A percentile compares a stretch with the other conserved stretches of the same genome.
Conservation (phyloP, 441 rosid species). For the Gossypium gossypioides region DNA sequence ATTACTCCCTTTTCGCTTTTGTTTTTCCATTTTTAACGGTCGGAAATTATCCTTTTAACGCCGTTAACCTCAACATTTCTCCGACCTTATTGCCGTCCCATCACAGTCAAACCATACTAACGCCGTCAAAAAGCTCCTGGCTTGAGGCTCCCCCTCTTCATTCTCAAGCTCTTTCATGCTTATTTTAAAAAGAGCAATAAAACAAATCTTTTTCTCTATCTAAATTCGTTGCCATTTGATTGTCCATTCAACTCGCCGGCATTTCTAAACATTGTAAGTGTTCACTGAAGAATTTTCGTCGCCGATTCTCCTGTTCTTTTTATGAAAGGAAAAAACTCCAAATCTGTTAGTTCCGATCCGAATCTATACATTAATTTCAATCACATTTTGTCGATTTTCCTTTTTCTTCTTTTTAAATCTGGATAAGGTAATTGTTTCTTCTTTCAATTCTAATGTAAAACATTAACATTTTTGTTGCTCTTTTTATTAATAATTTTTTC, state of each 20-base stretch:
- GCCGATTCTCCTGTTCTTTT: background rate
- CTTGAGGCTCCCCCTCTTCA: background rate
- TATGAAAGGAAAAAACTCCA: background rate
- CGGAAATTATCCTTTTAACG: slow-evolving; percentile 14
- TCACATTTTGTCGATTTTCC: slow-evolving; percentile 4
- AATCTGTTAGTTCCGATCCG: slow-evolving; percentile 3
- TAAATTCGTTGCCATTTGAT: slow-evolving; percentile 12
- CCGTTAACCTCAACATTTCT: slow-evolving; percentile 4
- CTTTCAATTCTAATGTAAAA: background rate
- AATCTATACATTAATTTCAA: background rate
- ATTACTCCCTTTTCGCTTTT: background rate
- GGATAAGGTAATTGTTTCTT: background rate
- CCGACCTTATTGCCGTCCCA: background rate
- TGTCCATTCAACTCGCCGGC: slow-evolving; percentile 14
- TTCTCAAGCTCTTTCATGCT: background rate
- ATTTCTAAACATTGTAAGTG: slow-evolving; percentile 11
- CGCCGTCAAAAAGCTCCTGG: background rate
- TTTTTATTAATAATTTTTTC: background rate
- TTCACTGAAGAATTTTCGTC: background rate
- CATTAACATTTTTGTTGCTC: background rate
- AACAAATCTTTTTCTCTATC: slow-evolving; percentile 5
- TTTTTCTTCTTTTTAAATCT: slow-evolving; percentile 12
- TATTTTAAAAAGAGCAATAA: background rate
- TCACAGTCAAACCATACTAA: background rate
- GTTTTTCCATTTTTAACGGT: slow-evolving; percentile 23